A percentile compares a stretch with the other conserved stretches of the same genome.
phyloP scores from a whole-genome alignment of 768 basidiomycete species.

The Megacollybia marginata region DNA sequence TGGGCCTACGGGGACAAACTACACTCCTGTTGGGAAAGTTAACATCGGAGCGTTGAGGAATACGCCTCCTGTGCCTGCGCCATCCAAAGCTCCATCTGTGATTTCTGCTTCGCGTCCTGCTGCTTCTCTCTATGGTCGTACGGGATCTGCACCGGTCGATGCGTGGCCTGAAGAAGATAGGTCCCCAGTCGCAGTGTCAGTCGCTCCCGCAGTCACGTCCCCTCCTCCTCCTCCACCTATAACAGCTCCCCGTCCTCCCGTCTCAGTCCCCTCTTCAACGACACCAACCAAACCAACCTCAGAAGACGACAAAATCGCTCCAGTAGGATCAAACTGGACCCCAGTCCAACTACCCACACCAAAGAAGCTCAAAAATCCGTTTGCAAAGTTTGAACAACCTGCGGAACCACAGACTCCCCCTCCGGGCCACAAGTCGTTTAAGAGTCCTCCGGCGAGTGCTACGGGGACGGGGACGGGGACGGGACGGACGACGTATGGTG shows the following conservation, averaged over 20 bases:
- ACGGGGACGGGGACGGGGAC: slow-evolving; percentile 9
- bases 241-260: slow-evolving; percentile 22
- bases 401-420: slow-evolving; percentile 25
- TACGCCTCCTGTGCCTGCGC: slow-evolving; percentile 28
- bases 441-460: slow-evolving; percentile 13
- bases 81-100: slow-evolving; percentile 28
- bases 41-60: slow-evolving; percentile 60
- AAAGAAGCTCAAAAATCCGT: slow-evolving; percentile 83
- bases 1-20: slow-evolving; percentile 70
- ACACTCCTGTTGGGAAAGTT: slow-evolving; percentile 67
- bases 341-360: slow-evolving; percentile 82
- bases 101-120: slow-evolving; percentile 32
- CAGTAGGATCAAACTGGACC: slow-evolving; percentile 82
- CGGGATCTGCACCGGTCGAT: slow-evolving; percentile 40
- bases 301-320: slow-evolving; percentile 78
- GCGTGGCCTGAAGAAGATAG: slow-evolving; percentile 50
- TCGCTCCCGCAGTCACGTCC: slow-evolving; percentile 33
- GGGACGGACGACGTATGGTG: not conserved
- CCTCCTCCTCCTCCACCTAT: slow-evolving; percentile 21
- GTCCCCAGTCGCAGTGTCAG: slow-evolving; percentile 19
- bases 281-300: slow-evolving; percentile 52
- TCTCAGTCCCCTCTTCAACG: slow-evolving; percentile 38
- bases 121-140: slow-evolving; percentile 34
- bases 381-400: slow-evolving; percentile 49
- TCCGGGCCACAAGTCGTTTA: too few relatives aligned